Conservation (phyloP, 768 basidiomycete genomes). For the Mycena chlorophos region DNA sequence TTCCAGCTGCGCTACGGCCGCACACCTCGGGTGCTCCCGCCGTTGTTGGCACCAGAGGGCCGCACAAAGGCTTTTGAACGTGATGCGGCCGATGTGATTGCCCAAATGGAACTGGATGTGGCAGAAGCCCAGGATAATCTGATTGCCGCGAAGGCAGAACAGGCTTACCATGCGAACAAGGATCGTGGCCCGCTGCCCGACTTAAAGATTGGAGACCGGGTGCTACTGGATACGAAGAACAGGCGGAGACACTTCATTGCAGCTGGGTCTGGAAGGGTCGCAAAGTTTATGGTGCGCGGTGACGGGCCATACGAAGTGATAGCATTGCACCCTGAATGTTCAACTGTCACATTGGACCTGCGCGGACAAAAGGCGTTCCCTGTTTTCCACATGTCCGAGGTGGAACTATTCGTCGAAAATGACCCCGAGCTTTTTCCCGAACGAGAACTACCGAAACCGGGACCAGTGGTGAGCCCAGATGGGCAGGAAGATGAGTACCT, state of each 20-base stretch:
- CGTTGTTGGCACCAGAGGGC: constrained; percentile 7
- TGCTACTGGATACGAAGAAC: constrained; percentile 38
- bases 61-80: constrained; percentile 1
- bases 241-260: constrained; percentile 32
- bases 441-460: constrained; percentile 1
- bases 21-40: constrained; percentile 24
- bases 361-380: constrained; percentile 30
- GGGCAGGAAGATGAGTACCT: constrained; percentile 22
- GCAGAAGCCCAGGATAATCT: constrained; percentile 36
- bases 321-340: constrained; percentile 13
- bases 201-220: constrained; percentile 34
- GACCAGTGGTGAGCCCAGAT: constrained; percentile 15
- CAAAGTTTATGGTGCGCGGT: constrained; percentile 44
- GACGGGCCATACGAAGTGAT: constrained; percentile 32
- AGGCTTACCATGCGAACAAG: constrained; percentile 34
- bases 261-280: constrained; percentile 30
- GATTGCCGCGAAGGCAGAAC: constrained; percentile 25
- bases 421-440: constrained; percentile 32
- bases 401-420: constrained; percentile 31
- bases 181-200: constrained; percentile 20
- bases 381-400: constrained; percentile 35
- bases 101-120: constrained; percentile 16
- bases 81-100: not conserved
- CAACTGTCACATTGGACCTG: constrained; percentile 25
- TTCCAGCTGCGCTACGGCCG: constrained; percentile 28